Evolutionary conservation across 139 green algal genomes (phyloP).

Genomic region (Volvox reticuliferus): DNA sequence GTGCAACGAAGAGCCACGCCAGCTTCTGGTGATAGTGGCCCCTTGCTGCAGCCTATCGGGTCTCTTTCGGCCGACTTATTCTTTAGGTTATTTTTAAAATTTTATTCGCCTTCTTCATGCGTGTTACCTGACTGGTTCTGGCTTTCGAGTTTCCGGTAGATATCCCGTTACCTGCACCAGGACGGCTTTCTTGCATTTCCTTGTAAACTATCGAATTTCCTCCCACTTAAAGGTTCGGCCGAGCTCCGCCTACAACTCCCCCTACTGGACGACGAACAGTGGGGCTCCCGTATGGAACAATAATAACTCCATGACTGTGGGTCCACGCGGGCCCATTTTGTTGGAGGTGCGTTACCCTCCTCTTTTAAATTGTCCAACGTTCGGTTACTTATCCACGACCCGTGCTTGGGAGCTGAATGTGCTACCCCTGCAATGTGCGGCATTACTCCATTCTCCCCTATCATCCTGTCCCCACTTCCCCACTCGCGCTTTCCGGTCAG

Average conservation of each 20-base stretch:
- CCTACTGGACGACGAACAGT: slow-evolving; percentile 93
- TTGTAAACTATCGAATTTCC: neutral
- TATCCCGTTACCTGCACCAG: too few species aligned
- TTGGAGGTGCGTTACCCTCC: slow-evolving; percentile 56
- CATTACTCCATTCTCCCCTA: neutral
- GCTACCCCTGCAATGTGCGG: too few species aligned
- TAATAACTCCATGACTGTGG: slow-evolving; percentile 89
- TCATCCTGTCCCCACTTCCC: neutral
- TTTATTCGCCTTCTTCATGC: neutral
- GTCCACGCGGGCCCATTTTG: slow-evolving; percentile 73
- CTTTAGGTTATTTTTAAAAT: neutral
- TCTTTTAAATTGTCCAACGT: neutral
- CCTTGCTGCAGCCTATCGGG: too few species aligned
- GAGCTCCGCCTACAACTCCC: slow-evolving; percentile 49
- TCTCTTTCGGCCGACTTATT: neutral
- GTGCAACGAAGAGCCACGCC: slow-evolving; percentile 6
- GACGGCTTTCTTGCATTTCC: neutral
- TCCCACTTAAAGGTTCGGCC: slow-evolving; percentile 49
- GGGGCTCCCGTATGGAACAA: slow-evolving; percentile 96
- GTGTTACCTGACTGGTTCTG: neutral
- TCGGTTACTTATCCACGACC: neutral
- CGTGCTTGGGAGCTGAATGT: neutral
- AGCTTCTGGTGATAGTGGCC: neutral
- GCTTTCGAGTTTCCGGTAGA: too few species aligned
- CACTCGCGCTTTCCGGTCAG: neutral